Evolutionary conservation across 2,329 filamentous ascomycete genomes (phyloP).

Genomic region (Chrysoporthe deuterocubensis): DNA sequence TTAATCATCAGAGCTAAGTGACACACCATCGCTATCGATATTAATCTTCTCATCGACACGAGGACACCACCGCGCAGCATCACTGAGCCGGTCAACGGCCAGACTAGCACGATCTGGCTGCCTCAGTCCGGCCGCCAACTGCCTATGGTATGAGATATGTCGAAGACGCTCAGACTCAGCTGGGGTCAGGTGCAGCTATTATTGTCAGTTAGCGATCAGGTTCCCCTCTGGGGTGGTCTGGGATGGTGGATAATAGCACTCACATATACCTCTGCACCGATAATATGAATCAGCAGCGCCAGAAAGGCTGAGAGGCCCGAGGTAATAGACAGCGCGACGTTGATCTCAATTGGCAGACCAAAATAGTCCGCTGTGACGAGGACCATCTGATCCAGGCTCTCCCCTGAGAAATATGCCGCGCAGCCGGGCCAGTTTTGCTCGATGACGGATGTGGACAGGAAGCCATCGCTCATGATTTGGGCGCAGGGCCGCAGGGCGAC

Average conservation of each 20-base stretch:
- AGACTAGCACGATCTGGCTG: conserved; percentile 53
- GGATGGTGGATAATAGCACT: conserved; percentile 30
- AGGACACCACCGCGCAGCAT: conserved; percentile 35
- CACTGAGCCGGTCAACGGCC: conserved; percentile 47
- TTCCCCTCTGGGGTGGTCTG: too few relatives aligned
- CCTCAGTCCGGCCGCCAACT: conserved; percentile 56
- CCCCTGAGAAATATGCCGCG: conserved; percentile 40
- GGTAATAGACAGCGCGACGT: conserved; percentile 47
- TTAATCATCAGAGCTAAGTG: background rate
- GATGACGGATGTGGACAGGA: conserved; percentile 36
- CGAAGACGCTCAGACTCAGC: conserved; percentile 57
- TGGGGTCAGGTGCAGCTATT: conserved; percentile 56
- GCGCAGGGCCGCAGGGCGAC: conserved; percentile 47
- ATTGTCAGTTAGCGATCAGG: background rate
- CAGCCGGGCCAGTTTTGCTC: conserved; percentile 50
- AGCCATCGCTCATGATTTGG: conserved; percentile 48
- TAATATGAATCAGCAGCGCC: conserved; percentile 53
- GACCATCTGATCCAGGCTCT: conserved; percentile 34
- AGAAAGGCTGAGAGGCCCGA: conserved; percentile 61
- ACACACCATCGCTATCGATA: background rate
- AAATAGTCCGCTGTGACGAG: conserved; percentile 41
- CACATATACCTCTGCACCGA: conserved; percentile 54
- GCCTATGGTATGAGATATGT: conserved; percentile 58
- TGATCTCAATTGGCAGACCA: conserved; percentile 38
- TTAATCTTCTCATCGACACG: background rate